Conservation (phyloP, 805 yeast genomes). For the Kuraishia borneana region DNA sequence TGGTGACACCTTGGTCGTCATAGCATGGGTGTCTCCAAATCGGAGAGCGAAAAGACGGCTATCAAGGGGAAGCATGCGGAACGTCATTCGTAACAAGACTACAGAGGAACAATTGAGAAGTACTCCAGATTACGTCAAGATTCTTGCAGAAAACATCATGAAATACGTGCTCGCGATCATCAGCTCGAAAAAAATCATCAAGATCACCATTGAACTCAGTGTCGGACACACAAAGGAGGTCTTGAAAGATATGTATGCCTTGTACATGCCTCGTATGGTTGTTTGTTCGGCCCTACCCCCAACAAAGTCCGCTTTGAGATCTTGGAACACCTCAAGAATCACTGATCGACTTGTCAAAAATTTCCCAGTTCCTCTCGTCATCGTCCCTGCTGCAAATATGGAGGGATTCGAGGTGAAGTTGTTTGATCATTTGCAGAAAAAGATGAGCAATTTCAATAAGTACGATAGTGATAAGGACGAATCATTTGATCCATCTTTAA, state of each 20-base stretch:
- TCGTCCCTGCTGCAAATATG: slow-evolving; percentile 54
- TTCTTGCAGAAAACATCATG: slow-evolving; percentile 38
- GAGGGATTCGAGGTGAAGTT: slow-evolving; percentile 35
- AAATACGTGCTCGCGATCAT: slow-evolving; percentile 35
- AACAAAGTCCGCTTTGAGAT: slow-evolving; percentile 36
- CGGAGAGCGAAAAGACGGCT: not conserved
- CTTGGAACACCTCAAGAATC: slow-evolving; percentile 52
- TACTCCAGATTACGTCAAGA: slow-evolving; percentile 35
- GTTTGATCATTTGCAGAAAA: slow-evolving; percentile 20
- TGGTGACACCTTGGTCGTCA: slow-evolving; percentile 59
- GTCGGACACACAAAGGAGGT: slow-evolving; percentile 47
- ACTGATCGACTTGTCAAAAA: slow-evolving; percentile 56
- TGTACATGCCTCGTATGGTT: slow-evolving; percentile 52
- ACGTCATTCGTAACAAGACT: slow-evolving; percentile 2
- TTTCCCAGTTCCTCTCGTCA: slow-evolving; percentile 55
- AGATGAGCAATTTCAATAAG: slow-evolving; percentile 7
- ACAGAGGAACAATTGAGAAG: slow-evolving; percentile 24
- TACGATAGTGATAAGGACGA: not conserved
- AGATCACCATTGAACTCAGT: slow-evolving; percentile 49
- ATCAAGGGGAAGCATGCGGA: slow-evolving; percentile 1
- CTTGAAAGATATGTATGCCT: slow-evolving; percentile 44
- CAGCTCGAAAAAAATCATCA: slow-evolving; percentile 33
- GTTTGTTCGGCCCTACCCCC: slow-evolving; percentile 44
- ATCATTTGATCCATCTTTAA: not conserved
- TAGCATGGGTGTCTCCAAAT: slow-evolving; percentile 34